Conservation (phyloP, 345 rosid species). For the Brassica carinata region DNA sequence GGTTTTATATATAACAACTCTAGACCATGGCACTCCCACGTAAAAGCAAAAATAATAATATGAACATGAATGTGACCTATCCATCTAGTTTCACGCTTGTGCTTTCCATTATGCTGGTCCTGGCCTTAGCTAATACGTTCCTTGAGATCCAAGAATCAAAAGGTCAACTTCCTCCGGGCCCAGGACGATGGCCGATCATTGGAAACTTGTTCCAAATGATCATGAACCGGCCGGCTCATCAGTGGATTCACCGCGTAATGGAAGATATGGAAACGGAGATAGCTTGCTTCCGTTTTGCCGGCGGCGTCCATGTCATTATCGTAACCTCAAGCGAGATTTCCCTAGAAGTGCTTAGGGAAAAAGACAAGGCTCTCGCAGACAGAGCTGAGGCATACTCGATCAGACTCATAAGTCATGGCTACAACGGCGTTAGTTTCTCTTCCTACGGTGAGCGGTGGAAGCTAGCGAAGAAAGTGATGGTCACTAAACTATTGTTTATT, state of each 20-base stretch:
- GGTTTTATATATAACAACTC: background rate
- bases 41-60: background rate
- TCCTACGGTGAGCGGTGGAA: conserved; percentile 5
- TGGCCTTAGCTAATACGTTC: background rate
- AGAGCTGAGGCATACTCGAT: conserved; percentile 15
- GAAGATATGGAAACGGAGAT: conserved; percentile 20
- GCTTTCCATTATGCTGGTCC: background rate
- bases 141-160: conserved; percentile 7
- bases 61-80: background rate
- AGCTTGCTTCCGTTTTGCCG: conserved; percentile 21
- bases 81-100: background rate
- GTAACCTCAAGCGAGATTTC: conserved; percentile 35
- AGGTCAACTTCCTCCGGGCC: conserved; percentile 19
- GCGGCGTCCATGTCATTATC: conserved; percentile 9
- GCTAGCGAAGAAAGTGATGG: background rate
- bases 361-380: conserved; percentile 31
- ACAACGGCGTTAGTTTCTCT: background rate
- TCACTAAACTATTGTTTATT: background rate
- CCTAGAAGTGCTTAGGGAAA: conserved; percentile 26
- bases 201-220: conserved; percentile 24
- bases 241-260: conserved; percentile 32
- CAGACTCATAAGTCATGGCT: conserved; percentile 28
- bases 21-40: background rate
- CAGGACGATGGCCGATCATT: conserved; percentile 14
- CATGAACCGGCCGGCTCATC: conserved; percentile 8